These are phyloP conservation scores for Cyclotella cryptica DNA, from an alignment of 108 stramenopile genomes.

Conservation along the genomic window DNA sequence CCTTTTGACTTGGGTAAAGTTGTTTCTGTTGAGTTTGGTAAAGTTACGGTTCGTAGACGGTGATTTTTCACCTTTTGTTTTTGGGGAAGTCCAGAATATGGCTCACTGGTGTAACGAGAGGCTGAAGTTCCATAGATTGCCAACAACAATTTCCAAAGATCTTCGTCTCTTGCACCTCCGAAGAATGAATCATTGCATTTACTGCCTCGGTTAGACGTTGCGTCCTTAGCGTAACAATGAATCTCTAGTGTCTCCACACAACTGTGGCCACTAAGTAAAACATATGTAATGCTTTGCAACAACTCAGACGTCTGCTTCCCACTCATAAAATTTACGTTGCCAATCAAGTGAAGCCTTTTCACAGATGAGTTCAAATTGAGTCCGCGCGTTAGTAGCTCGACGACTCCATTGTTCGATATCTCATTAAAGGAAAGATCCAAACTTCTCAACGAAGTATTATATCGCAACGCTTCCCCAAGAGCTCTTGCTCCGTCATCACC, in stretches of 20 bases:
- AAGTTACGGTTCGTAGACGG: conserved; percentile 19
- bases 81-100: neutral
- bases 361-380: neutral
- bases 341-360: neutral
- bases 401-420: neutral
- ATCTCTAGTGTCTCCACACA: conserved; percentile 27
- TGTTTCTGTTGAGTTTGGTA: neutral
- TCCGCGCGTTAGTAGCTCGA: conserved; percentile 2
- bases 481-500: conserved; percentile 18
- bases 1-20: too few relatives aligned
- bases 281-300: neutral
- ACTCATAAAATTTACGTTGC: neutral
- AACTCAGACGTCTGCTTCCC: neutral
- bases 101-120: neutral
- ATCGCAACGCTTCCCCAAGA: conserved; percentile 10
- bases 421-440: conserved; percentile 21
- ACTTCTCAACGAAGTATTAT: conserved; percentile 18
- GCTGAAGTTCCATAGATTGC: conserved; percentile 10
- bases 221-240: neutral
- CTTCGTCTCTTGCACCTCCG: neutral
- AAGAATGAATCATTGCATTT: neutral
- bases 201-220: too few relatives aligned
- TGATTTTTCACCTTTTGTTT: conserved; percentile 4
- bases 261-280: neutral
- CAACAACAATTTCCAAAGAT: neutral